A percentile compares a stretch with the other conserved stretches of the same genome.
Evolutionary conservation across 176 grass and related monocot species (phyloP).

Genomic region (Elaeis guineensis): DNA sequence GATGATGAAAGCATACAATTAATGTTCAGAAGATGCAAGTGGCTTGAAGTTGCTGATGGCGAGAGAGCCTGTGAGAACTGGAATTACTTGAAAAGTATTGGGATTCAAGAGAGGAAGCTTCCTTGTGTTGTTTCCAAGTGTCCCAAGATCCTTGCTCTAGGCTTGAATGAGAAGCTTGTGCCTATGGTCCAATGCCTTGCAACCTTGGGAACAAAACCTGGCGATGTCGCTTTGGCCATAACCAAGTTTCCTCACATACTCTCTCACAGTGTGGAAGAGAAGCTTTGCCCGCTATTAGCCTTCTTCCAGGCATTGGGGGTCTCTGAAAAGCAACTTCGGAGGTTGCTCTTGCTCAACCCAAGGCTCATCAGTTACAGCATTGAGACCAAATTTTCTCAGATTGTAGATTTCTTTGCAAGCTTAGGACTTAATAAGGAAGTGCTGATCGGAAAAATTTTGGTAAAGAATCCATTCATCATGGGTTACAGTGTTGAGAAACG

Average conservation of each 20-base stretch:
- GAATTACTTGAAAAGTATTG: constrained; percentile 56
- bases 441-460: constrained; percentile 64
- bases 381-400: constrained; percentile 68
- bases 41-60: constrained; percentile 36
- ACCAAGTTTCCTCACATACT: constrained; percentile 81
- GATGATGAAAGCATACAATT: constrained; percentile 49
- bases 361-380: constrained; percentile 97
- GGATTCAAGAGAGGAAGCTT: constrained; percentile 74
- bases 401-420: constrained; percentile 50
- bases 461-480: constrained; percentile 79
- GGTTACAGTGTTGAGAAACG: constrained; percentile 79
- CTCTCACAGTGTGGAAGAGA: constrained; percentile 82
- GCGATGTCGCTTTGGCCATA: constrained; percentile 63
- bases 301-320: constrained; percentile 83
- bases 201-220: constrained; percentile 61
- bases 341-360: constrained; percentile 76
- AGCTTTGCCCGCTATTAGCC: constrained; percentile 83
- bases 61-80: constrained; percentile 53
- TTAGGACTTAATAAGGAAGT: constrained; percentile 68
- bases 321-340: constrained; percentile 78
- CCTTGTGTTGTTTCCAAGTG: constrained; percentile 70
- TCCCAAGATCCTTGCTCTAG: constrained; percentile 77
- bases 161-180: constrained; percentile 55
- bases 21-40: constrained; percentile 66
- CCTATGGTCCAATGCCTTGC: constrained; percentile 84